phyloP scores from a whole-genome alignment of 495 filamentous ascomycete genomes.

The Aspergillus funiculosus region DNA sequence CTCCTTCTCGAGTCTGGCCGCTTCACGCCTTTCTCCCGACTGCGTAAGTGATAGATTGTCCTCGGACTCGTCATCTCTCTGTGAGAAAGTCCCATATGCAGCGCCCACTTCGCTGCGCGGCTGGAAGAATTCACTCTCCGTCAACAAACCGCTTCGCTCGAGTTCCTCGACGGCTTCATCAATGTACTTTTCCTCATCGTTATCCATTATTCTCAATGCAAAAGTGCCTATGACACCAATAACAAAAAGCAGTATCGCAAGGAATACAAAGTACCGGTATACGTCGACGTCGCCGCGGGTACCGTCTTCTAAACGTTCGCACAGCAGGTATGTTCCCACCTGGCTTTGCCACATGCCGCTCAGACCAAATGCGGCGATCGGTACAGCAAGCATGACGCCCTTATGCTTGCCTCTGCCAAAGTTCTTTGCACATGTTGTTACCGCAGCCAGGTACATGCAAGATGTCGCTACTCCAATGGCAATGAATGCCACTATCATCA shows the following conservation, averaged over 20 bases:
- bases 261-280: conserved; percentile 76
- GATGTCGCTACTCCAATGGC: conserved; percentile 75
- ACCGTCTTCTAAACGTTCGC: conserved; percentile 55
- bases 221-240: conserved; percentile 72
- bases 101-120: conserved; percentile 30
- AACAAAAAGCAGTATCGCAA: conserved; percentile 57
- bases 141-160: conserved; percentile 77
- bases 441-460: conserved; percentile 77
- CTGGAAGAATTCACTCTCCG: conserved; percentile 60
- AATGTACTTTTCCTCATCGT: conserved; percentile 62
- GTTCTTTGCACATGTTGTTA: conserved; percentile 96
- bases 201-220: conserved; percentile 60
- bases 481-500: conserved; percentile 82
- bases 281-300: conserved; percentile 76
- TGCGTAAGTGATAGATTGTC: conserved; percentile 28
- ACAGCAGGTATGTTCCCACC: conserved; percentile 72
- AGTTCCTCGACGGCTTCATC: conserved; percentile 82
- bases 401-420: conserved; percentile 84
- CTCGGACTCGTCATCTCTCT: conserved; percentile 24
- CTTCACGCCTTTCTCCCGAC: conserved; percentile 43
- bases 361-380: conserved; percentile 87
- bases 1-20: conserved; percentile 42
- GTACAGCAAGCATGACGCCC: conserved; percentile 80
- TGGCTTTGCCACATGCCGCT: conserved; percentile 95
- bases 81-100: conserved; percentile 52